phyloP scores from a whole-genome alignment of 208 protist species.

The Porcisia hertigi region DNA sequence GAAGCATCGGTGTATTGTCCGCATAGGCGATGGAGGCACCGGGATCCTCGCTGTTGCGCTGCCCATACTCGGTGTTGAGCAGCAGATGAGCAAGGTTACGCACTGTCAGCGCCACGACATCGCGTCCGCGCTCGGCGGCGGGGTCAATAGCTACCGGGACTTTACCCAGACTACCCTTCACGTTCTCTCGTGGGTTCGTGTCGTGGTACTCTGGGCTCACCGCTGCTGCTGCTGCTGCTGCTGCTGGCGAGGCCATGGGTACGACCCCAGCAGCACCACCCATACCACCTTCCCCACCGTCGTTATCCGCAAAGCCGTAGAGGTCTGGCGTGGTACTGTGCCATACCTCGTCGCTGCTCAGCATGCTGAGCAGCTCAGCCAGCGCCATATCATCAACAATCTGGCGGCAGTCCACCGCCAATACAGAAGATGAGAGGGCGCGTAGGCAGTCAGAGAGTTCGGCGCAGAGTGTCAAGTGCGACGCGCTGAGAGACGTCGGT shows the following conservation, averaged over 20 bases:
- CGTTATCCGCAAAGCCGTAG: constrained; percentile 16
- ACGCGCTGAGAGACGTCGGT: constrained; percentile 34
- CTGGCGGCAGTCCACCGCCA: constrained; percentile 61
- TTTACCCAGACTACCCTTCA: not conserved
- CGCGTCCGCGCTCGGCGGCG: constrained; percentile 33
- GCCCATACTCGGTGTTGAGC: constrained; percentile 53
- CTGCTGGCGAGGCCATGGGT: not conserved
- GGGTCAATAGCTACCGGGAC: not conserved
- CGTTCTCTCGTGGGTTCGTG: not conserved
- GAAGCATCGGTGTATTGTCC: constrained; percentile 19
- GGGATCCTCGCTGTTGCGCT: constrained; percentile 18
- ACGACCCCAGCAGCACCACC: constrained; percentile 12
- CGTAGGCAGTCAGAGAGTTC: constrained; percentile 66
- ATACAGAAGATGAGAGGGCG: constrained; percentile 47
- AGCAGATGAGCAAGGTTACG: constrained; percentile 66
- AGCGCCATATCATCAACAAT: constrained; percentile 62
- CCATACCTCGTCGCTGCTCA: constrained; percentile 32
- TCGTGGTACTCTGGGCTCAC: not conserved
- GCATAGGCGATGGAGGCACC: not conserved
- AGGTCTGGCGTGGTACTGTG: constrained; percentile 19
- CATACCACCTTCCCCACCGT: constrained; percentile 1
- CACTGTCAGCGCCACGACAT: constrained; percentile 51
- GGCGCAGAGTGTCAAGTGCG: constrained; percentile 52
- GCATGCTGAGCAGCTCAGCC: constrained; percentile 45
- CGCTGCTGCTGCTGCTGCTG: not conserved